Conservation (phyloP, 768 basidiomycete genomes). For the Tylopilus subfusipes region DNA sequence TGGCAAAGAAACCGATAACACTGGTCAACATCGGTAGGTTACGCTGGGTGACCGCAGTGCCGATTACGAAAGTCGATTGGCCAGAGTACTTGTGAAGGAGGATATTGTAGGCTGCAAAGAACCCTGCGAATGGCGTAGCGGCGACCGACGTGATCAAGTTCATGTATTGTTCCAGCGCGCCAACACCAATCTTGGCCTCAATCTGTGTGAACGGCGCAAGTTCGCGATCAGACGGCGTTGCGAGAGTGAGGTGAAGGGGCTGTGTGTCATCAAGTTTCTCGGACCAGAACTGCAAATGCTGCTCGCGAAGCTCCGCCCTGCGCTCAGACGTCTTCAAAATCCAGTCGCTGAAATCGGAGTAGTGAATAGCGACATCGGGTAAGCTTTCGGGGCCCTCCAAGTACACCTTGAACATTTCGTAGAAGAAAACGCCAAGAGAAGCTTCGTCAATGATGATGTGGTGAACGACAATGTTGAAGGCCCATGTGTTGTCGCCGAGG, state of each 20-base stretch:
- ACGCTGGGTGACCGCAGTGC: conserved; percentile 31
- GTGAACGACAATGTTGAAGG: conserved; percentile 30
- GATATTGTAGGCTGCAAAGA: conserved; percentile 33
- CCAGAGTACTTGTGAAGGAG: conserved; percentile 33
- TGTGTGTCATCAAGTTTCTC: conserved; percentile 15
- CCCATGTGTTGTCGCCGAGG: conserved; percentile 20
- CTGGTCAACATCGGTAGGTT: conserved; percentile 26
- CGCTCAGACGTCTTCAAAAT: conserved; percentile 28
- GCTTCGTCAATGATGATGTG: conserved; percentile 32
- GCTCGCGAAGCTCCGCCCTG: conserved; percentile 24
- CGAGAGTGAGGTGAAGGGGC: conserved; percentile 23
- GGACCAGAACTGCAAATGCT: conserved; percentile 26
- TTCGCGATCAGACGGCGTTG: conserved; percentile 24
- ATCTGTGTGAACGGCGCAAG: conserved; percentile 30
- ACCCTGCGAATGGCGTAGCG: conserved; percentile 28
- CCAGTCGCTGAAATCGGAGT: conserved; percentile 24
- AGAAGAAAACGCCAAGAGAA: conserved; percentile 30
- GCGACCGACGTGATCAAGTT: conserved; percentile 15
- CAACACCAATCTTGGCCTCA: conserved; percentile 20
- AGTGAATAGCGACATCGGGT: conserved; percentile 22
- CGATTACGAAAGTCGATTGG: conserved; percentile 27
- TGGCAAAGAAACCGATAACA: conserved; percentile 31
- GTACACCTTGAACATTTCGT: conserved; percentile 28
- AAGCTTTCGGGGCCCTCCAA: conserved; percentile 25
- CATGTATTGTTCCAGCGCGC: conserved; percentile 18